These are phyloP conservation scores for Alternaria solani DNA, from an alignment of 2,329 filamentous ascomycete species.

Conservation along the genomic window DNA sequence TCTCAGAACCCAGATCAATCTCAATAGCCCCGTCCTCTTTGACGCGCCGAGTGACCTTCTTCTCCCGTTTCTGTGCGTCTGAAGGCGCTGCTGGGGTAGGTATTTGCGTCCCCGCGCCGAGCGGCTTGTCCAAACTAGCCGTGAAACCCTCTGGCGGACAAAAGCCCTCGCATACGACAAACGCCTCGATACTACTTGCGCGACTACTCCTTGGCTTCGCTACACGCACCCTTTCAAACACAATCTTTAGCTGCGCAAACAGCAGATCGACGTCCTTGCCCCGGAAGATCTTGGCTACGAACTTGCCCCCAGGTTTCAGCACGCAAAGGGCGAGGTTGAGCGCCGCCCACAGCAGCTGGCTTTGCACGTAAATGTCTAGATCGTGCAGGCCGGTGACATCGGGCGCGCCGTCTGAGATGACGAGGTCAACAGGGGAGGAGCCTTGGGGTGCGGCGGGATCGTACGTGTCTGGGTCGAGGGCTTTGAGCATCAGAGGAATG, in stretches of 20 bases:
- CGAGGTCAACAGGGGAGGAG: constrained; percentile 84
- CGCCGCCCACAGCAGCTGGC: constrained; percentile 91
- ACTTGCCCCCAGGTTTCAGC: constrained; percentile 89
- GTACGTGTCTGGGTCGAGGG: constrained; percentile 74
- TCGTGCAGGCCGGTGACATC: constrained; percentile 97
- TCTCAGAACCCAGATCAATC: constrained; percentile 56
- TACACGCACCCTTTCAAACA: constrained; percentile 86
- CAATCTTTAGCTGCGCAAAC: constrained; percentile 90
- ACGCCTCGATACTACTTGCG: constrained; percentile 96
- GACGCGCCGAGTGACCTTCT: constrained; percentile 37
- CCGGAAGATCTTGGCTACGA: constrained; percentile 97
- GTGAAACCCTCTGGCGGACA: constrained; percentile 78
- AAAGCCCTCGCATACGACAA: constrained; percentile 94
- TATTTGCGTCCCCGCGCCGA: constrained; percentile 69
- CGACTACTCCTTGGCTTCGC: constrained; percentile 93
- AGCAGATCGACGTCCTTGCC: constrained; percentile 94
- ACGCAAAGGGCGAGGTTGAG: constrained; percentile 94
- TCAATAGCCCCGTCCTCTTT: constrained; percentile 59
- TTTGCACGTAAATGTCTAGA: constrained; percentile 97
- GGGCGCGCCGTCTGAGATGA: constrained; percentile 93
- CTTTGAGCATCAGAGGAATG: constrained; percentile 84
- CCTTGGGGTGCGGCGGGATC: constrained; percentile 56
- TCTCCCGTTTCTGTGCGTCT: constrained; percentile 16
- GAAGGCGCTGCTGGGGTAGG: constrained; percentile 45
- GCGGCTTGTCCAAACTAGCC: constrained; percentile 76